Base-by-base conservation (phyloP, 2,329 filamentous ascomycete genomes). In the Fusarium pininemorale region DNA sequence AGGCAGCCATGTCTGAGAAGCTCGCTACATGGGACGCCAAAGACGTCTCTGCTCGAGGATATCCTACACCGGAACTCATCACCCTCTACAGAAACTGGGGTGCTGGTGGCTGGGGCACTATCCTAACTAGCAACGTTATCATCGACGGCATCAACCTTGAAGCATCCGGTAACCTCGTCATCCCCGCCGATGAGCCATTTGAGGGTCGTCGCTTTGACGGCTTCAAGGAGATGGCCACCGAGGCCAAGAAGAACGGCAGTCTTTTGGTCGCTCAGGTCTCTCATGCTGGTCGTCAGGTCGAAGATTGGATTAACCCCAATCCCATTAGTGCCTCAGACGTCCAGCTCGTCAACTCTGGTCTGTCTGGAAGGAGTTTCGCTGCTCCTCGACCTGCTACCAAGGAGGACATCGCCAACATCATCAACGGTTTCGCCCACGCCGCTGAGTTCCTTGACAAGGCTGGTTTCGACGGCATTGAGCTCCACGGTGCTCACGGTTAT, bases 261-360 rank as follows among this genome's bases (percentile, higher is more conserved):
- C 30, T 73, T 1, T 22, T 73, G n/a, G 51, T 73, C 20, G 70
- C 56, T 6, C 70, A 73, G 42, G 61, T 73, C 15, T 67, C 70
- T 8, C 70, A 73, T 26, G 66, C 56, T n/a, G 70, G 70, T 20
- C 70, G 70, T 28, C 70, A 73, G 14, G 70, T 74, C 26, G 70
- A 73, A 30, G 71, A 66, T 2, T 73, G 70, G 70, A 24, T 73
- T 7, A 63, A 74, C 13, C 70, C 70, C 42, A 63, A 74, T 18
- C 69, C 72, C 5, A 69, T 73, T 28, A 87, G 91, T 75, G 85
- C 89, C 0, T 90, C 90, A 1, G 87, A 89, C 0, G 76, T 92
- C 86, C 75, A 70, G 26, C 67, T 82, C 88, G 7, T 85, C 90
- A 69, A 87, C 77, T 88, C 88, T 77, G 88, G 88, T 0, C 89